phyloP scores from a whole-genome alignment of 371 early-diverging fungal genomes.

The Homolaphlyctis polyrhiza region DNA sequence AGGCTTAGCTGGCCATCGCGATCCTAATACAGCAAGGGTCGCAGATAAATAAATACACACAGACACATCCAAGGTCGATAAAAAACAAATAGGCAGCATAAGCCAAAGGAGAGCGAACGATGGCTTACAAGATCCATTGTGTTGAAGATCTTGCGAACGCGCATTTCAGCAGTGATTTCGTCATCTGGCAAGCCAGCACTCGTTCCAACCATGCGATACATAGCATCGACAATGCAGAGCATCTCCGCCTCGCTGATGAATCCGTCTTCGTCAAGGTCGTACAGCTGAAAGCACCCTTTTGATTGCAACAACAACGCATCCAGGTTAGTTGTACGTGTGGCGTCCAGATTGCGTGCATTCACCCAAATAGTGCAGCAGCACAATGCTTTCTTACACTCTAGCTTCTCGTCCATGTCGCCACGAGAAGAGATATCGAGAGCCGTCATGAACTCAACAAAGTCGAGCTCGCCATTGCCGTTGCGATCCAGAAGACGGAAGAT shows the following conservation, averaged over 20 bases:
- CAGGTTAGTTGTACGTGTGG: not conserved
- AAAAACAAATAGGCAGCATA: not conserved
- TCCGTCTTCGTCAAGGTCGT: conserved; percentile 90
- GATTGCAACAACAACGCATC: not conserved
- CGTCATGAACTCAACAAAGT: conserved; percentile 89
- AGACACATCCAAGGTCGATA: too few species aligned
- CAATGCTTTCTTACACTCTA: conserved; percentile 32
- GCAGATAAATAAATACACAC: not conserved
- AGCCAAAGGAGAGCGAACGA: too few species aligned
- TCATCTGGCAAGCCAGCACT: conserved; percentile 87
- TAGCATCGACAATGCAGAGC: conserved; percentile 83
- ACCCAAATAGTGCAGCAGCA: not conserved
- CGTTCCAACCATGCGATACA: conserved; percentile 91
- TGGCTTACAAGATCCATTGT: not conserved
- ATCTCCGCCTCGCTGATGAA: conserved; percentile 85
- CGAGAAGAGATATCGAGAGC: conserved; percentile 83
- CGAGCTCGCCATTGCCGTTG: conserved; percentile 58
- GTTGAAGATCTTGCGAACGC: conserved; percentile 65
- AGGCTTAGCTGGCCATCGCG: conserved; percentile 10
- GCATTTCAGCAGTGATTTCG: conserved; percentile 78
- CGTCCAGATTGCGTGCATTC: not conserved
- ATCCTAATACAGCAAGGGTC: conserved; percentile 5
- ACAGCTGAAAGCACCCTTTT: conserved; percentile 65
- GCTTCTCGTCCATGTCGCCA: conserved; percentile 82
- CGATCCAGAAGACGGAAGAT: conserved; percentile 42